phyloP scores from a whole-genome alignment of 768 basidiomycete species.

The Hemileccinum rubropunctum region DNA sequence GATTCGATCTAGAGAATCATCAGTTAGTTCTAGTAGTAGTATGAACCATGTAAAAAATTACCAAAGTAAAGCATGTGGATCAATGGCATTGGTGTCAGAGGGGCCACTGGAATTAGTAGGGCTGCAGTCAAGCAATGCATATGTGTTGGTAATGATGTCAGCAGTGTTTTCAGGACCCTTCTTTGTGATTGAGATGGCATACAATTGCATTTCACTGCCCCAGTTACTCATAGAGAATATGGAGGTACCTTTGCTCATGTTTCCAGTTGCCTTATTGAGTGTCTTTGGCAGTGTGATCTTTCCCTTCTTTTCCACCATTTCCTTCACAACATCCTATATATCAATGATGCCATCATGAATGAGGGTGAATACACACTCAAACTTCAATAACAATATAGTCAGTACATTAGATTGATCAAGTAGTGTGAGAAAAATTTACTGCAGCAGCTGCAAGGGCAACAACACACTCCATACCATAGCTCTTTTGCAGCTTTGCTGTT shows the following conservation, averaged over 20 bases:
- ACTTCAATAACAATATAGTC: not conserved
- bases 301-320: conserved; percentile 4
- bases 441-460: not conserved
- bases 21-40: too few species aligned
- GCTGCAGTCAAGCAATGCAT: not conserved
- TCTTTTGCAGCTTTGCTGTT: not conserved
- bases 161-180: not conserved
- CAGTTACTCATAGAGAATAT: conserved; percentile 8
- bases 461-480: not conserved
- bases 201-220: not conserved
- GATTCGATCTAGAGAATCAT: too few species aligned
- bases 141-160: not conserved
- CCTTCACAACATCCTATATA: not conserved
- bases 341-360: not conserved
- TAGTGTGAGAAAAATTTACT: not conserved
- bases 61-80: not conserved
- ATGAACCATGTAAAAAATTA: not conserved
- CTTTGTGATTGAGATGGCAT: not conserved
- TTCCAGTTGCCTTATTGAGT: conserved; percentile 1
- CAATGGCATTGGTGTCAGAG: not conserved
- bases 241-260: conserved; percentile 1
- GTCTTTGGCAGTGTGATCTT: not conserved
- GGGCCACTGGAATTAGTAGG: not conserved
- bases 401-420: not conserved
- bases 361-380: not conserved